Percentiles rank a stretch among this genome's conserved stretches.
phyloP scores from a whole-genome alignment of 2,329 filamentous ascomycete species.

The Botrytis deweyae region DNA sequence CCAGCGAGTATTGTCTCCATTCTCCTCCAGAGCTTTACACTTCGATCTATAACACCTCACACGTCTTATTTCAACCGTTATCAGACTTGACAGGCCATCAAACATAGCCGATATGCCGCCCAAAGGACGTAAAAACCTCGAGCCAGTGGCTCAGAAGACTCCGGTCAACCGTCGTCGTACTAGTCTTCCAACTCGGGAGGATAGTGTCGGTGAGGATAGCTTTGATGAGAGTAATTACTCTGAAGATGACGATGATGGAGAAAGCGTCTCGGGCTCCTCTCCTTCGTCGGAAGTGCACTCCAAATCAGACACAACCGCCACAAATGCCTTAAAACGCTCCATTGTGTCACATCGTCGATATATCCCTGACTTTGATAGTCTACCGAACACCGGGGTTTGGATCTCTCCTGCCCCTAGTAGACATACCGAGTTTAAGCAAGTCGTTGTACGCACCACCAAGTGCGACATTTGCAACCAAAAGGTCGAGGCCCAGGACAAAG shows the following conservation, averaged over 20 bases:
- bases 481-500: neutral
- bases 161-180: neutral
- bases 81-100: neutral
- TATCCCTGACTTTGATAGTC: neutral
- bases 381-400: conserved; percentile 9
- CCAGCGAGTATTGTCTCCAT: neutral
- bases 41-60: neutral
- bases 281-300: neutral
- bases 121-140: neutral
- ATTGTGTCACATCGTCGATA: neutral
- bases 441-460: conserved; percentile 15
- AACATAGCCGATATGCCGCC: neutral
- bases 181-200: neutral
- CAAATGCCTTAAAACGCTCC: neutral
- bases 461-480: conserved; percentile 12
- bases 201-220: neutral
- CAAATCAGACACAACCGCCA: neutral
- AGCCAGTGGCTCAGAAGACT: neutral
- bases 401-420: neutral
- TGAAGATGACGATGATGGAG: neutral
- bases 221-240: neutral
- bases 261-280: neutral
- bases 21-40: neutral
- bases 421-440: neutral
- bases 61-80: neutral